Conservation (phyloP, 768 basidiomycete genomes). For the Leccinum variicolor region DNA sequence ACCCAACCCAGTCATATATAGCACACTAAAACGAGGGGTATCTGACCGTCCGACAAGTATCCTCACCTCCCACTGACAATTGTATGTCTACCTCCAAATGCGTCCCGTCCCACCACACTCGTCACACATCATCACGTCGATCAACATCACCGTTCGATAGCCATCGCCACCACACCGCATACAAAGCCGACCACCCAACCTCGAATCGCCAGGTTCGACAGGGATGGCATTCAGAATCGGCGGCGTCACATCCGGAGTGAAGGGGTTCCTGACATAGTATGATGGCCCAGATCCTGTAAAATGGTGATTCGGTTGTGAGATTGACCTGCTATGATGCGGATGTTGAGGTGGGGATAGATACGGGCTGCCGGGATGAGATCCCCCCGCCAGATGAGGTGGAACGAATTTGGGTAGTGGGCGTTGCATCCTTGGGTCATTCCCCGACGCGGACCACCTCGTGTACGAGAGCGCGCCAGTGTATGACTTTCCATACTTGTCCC, state of each 20-base stretch:
- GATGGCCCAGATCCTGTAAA: slow-evolving; percentile 4
- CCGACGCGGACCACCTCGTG: slow-evolving; percentile 37
- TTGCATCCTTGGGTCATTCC: slow-evolving; percentile 24
- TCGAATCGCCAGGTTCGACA: slow-evolving; percentile 60
- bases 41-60: neutral
- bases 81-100: slow-evolving; percentile 33
- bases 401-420: slow-evolving; percentile 25
- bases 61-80: neutral
- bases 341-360: slow-evolving; percentile 5
- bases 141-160: slow-evolving; percentile 49
- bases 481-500: slow-evolving; percentile 62
- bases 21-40: neutral
- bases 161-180: slow-evolving; percentile 65
- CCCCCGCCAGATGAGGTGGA: slow-evolving; percentile 19
- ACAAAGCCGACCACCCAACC: slow-evolving; percentile 66
- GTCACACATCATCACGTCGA: slow-evolving; percentile 52
- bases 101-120: slow-evolving; percentile 67
- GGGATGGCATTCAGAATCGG: slow-evolving; percentile 44
- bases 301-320: slow-evolving; percentile 15
- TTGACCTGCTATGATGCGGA: slow-evolving; percentile 14
- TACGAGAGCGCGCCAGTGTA: slow-evolving; percentile 62
- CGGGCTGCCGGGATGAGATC: neutral
- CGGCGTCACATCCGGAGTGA: slow-evolving; percentile 6
- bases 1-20: neutral
- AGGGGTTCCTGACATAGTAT: slow-evolving; percentile 27